Evolutionary conservation across 148 eudicot genomes (phyloP).

Genomic region (Tetragonia tetragonoides): DNA sequence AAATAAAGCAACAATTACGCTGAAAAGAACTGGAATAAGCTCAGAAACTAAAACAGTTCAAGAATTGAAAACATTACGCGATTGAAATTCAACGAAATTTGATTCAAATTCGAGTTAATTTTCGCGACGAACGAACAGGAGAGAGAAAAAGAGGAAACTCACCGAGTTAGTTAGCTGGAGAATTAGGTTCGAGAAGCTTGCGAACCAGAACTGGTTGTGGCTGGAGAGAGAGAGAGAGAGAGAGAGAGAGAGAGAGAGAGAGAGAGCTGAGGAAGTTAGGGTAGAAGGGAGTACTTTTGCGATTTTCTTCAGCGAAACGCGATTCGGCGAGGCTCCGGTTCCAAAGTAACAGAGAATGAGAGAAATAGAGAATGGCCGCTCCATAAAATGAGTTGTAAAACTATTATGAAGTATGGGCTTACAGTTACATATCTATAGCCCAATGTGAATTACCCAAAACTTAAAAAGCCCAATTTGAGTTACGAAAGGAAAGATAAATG

Average conservation of each 20-base stretch:
- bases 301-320: not conserved
- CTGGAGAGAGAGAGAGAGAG: not conserved
- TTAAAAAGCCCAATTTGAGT: no score
- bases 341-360: no score
- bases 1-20: not conserved
- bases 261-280: not conserved
- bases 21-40: not conserved
- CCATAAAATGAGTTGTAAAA: no score
- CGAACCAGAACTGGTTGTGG: no score
- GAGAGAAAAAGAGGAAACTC: slow-evolving; percentile 1
- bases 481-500: no score
- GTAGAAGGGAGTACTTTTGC: not conserved
- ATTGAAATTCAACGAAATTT: not conserved
- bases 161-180: not conserved
- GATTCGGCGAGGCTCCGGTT: not conserved
- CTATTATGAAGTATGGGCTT: no score
- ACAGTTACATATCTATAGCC: no score
- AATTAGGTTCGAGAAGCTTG: slow-evolving; percentile 1
- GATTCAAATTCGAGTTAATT: not conserved
- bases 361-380: no score
- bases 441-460: no score
- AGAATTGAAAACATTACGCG: not conserved
- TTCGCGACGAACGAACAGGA: not conserved
- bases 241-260: not conserved
- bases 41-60: not conserved